Conservation (phyloP, 2,329 filamentous ascomycete genomes). For the Colletotrichum spaethianum region DNA sequence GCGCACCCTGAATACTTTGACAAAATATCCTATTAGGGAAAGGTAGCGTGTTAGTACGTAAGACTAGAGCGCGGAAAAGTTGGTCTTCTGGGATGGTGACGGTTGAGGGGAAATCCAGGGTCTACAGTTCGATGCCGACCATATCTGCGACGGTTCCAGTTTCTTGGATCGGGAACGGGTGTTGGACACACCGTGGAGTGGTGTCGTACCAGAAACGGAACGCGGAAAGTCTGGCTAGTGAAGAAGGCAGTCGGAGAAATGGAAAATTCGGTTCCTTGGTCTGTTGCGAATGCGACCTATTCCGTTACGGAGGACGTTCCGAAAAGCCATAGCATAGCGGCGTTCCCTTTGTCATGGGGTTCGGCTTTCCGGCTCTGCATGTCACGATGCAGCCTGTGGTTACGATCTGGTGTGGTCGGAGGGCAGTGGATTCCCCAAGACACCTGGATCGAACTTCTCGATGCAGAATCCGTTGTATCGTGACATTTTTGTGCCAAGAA, state of each 20-base stretch:
- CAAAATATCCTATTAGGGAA: constrained; percentile 7
- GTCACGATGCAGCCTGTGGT: not conserved
- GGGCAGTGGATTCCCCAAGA: not conserved
- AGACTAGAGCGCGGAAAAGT: not conserved
- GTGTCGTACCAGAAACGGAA: constrained; percentile 19
- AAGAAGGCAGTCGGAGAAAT: not conserved
- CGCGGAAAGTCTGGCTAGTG: not conserved
- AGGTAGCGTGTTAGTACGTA: not conserved
- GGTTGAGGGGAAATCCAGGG: constrained; percentile 10
- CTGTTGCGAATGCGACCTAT: constrained; percentile 15
- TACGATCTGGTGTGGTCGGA: not conserved
- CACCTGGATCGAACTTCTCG: not conserved
- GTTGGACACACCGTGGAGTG: not conserved
- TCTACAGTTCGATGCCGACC: not conserved
- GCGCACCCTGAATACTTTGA: constrained; percentile 16
- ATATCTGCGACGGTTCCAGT: constrained; percentile 27
- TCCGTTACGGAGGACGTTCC: constrained; percentile 25
- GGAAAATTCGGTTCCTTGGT: constrained; percentile 8
- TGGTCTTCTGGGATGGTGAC: constrained; percentile 15
- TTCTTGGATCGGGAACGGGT: constrained; percentile 8
- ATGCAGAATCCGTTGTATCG: constrained; percentile 5
- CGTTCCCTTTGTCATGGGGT: not conserved
- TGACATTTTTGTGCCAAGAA: constrained; percentile 1
- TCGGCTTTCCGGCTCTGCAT: constrained; percentile 4
- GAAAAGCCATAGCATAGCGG: not conserved